A percentile compares a stretch with the other conserved stretches of the same genome.
phyloP scores from a whole-genome alignment of 202 grass and related monocot species.

The Setaria italica region DNA sequence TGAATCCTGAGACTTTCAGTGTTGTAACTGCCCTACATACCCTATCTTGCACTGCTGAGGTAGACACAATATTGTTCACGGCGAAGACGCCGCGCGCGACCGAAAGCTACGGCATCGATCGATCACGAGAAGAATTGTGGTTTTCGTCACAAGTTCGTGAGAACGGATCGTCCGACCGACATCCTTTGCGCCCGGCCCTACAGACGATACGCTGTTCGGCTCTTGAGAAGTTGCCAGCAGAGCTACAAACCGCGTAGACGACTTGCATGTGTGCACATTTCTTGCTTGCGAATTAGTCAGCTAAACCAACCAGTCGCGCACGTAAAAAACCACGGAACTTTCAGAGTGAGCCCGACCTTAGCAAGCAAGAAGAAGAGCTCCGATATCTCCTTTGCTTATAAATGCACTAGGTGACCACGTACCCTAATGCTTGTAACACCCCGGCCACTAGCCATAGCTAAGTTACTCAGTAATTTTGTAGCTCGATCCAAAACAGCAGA shows the following conservation, averaged over 20 bases:
- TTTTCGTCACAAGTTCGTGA: not conserved
- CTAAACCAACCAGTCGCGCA: constrained; percentile 2
- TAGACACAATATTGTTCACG: not conserved
- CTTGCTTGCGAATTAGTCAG: not conserved
- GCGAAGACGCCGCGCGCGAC: not conserved
- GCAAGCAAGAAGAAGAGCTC: too few relatives aligned
- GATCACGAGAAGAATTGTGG: not conserved
- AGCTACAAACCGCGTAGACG: not conserved
- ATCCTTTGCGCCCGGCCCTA: not conserved
- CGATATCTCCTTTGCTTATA: not conserved
- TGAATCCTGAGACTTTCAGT: not conserved
- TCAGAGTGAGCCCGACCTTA: not conserved
- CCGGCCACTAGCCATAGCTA: too few relatives aligned
- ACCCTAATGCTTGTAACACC: not conserved
- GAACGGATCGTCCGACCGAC: not conserved
- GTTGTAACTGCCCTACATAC: not conserved
- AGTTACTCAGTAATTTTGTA: too few relatives aligned
- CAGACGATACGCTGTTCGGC: too few relatives aligned
- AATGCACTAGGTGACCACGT: not conserved
- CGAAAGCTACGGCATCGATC: not conserved
- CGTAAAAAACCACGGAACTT: constrained; percentile 26
- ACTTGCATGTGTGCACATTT: not conserved
- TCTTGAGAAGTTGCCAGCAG: not conserved
- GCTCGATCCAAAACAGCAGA: too few relatives aligned
- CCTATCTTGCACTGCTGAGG: not conserved